A percentile compares a stretch with the other conserved stretches of the same genome.
Conservation (phyloP, 345 rosid species). For the Laguncularia racemosa region DNA sequence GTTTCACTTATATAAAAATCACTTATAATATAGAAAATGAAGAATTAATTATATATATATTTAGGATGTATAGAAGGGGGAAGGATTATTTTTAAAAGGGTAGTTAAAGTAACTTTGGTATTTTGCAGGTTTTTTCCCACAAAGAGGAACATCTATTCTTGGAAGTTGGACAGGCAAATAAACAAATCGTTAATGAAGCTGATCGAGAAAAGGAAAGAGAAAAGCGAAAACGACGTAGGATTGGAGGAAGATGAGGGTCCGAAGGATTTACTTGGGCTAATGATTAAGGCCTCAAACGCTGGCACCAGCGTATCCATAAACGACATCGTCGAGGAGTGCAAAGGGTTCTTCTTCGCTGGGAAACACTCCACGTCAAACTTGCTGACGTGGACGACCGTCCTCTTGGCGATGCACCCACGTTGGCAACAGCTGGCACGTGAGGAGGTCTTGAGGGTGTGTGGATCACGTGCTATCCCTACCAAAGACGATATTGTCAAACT, state of each 20-base stretch:
- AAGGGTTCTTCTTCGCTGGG: slow-evolving; percentile 90
- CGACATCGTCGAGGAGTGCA: slow-evolving; percentile 70
- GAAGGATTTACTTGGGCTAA: slow-evolving; percentile 44
- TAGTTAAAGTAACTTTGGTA: too few relatives aligned
- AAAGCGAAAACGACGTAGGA: slow-evolving; percentile 2
- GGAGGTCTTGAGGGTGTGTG: slow-evolving; percentile 68
- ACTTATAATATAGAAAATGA: too few relatives aligned
- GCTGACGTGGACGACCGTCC: slow-evolving; percentile 79
- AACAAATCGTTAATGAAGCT: slow-evolving; percentile 50
- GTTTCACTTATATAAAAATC: too few relatives aligned
- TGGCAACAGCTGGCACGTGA: slow-evolving; percentile 89
- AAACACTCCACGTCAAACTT: slow-evolving; percentile 79
- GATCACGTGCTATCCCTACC: slow-evolving; percentile 68
- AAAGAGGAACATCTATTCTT: slow-evolving; percentile 49
- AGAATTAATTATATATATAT: too few relatives aligned
- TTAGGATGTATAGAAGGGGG: too few relatives aligned
- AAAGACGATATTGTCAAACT: slow-evolving; percentile 69
- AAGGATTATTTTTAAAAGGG: too few relatives aligned
- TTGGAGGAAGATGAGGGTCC: slow-evolving; percentile 18
- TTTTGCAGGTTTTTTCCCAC: slow-evolving; percentile 63
- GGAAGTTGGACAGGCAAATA: slow-evolving; percentile 67
- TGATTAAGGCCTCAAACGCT: slow-evolving; percentile 45
- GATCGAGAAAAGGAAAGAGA: slow-evolving; percentile 37
- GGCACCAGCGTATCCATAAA: slow-evolving; percentile 6
- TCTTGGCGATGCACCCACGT: slow-evolving; percentile 72